phyloP scores from a whole-genome alignment of 148 eudicot species.

The Bassia scoparia region DNA sequence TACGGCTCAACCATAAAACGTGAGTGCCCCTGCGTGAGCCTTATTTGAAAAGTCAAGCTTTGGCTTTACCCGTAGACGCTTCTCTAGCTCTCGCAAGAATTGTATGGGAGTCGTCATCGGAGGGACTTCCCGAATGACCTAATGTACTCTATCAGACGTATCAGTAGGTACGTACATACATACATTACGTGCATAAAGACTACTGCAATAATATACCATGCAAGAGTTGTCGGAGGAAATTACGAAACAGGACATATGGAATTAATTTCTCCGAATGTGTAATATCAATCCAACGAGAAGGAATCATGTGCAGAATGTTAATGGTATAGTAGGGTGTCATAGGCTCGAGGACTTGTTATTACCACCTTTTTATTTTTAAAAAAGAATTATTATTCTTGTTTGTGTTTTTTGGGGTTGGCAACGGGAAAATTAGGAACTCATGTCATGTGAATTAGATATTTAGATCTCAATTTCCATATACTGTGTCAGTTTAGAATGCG shows the following conservation, averaged over 20 bases:
- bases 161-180: too few species aligned
- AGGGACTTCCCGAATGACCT: too few species aligned
- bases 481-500: conserved; percentile 17
- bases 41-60: too few species aligned
- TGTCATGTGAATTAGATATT: conserved; percentile 29
- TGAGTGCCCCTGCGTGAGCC: neutral
- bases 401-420: neutral
- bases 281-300: conserved; percentile 5
- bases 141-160: too few species aligned
- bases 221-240: too few species aligned
- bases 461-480: conserved; percentile 16
- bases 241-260: neutral
- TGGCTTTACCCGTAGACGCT: too few species aligned
- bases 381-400: neutral
- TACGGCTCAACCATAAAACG: conserved; percentile 2
- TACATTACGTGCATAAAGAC: too few species aligned
- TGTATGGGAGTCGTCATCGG: too few species aligned
- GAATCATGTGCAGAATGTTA: conserved; percentile 18
- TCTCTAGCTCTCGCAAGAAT: too few species aligned
- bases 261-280: neutral
- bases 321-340: neutral
- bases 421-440: conserved; percentile 3
- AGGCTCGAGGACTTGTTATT: neutral
- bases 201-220: too few species aligned
- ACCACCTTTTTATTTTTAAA: neutral